Conservation (phyloP, 2,329 filamentous ascomycete genomes). For the Rutstroemia sp. region DNA sequence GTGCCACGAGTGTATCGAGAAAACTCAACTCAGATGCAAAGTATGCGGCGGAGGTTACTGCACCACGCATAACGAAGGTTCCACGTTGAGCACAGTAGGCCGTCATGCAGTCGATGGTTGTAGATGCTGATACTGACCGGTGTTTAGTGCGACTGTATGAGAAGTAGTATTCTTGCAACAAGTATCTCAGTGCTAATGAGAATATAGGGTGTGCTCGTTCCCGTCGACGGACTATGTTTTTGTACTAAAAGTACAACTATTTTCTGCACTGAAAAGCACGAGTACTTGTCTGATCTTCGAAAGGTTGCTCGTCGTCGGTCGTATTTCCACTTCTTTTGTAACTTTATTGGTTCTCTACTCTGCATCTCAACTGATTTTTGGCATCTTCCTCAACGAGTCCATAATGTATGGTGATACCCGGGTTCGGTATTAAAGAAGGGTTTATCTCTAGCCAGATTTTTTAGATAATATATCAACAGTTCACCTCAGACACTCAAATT, state of each 20-base stretch:
- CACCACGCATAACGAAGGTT: conserved; percentile 74
- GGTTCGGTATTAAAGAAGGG: too few species aligned
- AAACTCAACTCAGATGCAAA: conserved; percentile 64
- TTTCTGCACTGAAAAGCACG: too few species aligned
- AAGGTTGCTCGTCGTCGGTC: too few species aligned
- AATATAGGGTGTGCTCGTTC: background rate
- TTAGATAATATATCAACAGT: too few species aligned
- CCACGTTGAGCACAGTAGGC: conserved; percentile 46
- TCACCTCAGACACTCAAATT: too few species aligned
- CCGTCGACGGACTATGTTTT: conserved; percentile 21
- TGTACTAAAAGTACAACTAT: conserved; percentile 18
- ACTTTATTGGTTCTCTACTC: too few species aligned
- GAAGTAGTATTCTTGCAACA: background rate
- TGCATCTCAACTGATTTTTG: too few species aligned
- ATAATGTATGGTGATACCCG: too few species aligned
- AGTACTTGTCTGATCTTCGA: too few species aligned
- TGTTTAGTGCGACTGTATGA: conserved; percentile 30
- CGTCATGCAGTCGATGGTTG: conserved; percentile 22
- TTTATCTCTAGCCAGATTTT: too few species aligned
- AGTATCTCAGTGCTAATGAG: conserved; percentile 1
- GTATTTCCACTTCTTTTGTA: too few species aligned
- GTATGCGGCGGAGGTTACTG: conserved; percentile 77
- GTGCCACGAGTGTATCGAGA: conserved; percentile 69
- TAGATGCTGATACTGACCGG: conserved; percentile 25
- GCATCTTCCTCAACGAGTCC: too few species aligned